Conservation (phyloP, 1,284 basidiomycete species). For the Hypsizygus ulmarius region DNA sequence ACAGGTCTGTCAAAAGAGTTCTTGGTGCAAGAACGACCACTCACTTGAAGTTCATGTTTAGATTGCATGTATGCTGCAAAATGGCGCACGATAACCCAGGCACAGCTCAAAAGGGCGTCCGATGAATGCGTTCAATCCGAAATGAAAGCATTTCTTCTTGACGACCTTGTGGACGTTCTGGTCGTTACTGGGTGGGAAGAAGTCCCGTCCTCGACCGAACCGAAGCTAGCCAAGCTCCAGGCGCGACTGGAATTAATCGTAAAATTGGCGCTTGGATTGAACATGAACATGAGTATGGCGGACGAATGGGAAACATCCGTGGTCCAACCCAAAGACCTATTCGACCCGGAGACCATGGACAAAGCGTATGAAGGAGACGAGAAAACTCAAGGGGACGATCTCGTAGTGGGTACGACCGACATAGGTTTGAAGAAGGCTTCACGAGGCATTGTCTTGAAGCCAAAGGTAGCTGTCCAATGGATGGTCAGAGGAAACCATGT, state of each 20-base stretch:
- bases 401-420: constrained; percentile 18
- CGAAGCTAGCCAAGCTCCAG: constrained; percentile 10
- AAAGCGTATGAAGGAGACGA: constrained; percentile 18
- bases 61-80: constrained; percentile 16
- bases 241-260: constrained; percentile 14
- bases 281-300: constrained; percentile 16
- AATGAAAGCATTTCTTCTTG: constrained; percentile 17
- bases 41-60: not conserved
- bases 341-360: constrained; percentile 18
- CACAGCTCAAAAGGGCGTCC: constrained; percentile 16
- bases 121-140: constrained; percentile 11
- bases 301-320: constrained; percentile 14
- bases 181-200: constrained; percentile 16
- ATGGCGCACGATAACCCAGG: constrained; percentile 23
- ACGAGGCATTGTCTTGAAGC: constrained; percentile 11
- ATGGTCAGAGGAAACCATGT: constrained; percentile 11
- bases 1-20: constrained; percentile 20
- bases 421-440: constrained; percentile 5
- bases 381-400: constrained; percentile 5
- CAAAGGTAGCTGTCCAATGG: constrained; percentile 14
- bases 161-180: constrained; percentile 15
- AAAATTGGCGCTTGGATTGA: constrained; percentile 19
- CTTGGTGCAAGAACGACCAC: not conserved
- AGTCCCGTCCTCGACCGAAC: constrained; percentile 7
- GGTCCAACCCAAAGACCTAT: constrained; percentile 11